Conservation (phyloP, 495 filamentous ascomycete species). For the Penicillium salamii region DNA sequence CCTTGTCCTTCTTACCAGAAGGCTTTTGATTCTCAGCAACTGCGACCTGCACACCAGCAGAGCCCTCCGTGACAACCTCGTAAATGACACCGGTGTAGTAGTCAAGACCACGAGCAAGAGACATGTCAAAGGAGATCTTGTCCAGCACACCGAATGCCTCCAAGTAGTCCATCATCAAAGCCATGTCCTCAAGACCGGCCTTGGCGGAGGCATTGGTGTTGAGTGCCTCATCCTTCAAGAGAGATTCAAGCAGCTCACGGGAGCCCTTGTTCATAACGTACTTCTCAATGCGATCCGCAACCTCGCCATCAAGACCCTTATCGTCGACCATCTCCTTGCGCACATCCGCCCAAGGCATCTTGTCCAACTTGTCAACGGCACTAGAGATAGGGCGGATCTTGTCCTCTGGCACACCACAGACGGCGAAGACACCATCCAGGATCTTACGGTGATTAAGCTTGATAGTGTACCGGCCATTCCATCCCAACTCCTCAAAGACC, state of each 20-base stretch:
- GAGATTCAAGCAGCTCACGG: slow-evolving; percentile 63
- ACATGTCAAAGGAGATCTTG: slow-evolving; percentile 76
- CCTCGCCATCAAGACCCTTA: slow-evolving; percentile 70
- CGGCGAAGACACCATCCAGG: slow-evolving; percentile 86
- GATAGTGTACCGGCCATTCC: slow-evolving; percentile 71
- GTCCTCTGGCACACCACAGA: slow-evolving; percentile 82
- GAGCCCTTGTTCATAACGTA: slow-evolving; percentile 70
- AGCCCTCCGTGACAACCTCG: slow-evolving; percentile 85
- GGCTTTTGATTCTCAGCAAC: slow-evolving; percentile 45
- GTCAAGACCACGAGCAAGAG: slow-evolving; percentile 80
- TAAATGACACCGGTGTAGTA: slow-evolving; percentile 96
- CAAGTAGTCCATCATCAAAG: slow-evolving; percentile 75
- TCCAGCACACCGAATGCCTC: slow-evolving; percentile 69
- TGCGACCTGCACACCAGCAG: slow-evolving; percentile 49
- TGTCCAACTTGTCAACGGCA: slow-evolving; percentile 95
- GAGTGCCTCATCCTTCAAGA: slow-evolving; percentile 62
- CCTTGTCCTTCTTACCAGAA: slow-evolving; percentile 59
- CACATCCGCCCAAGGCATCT: slow-evolving; percentile 86
- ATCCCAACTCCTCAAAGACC: slow-evolving; percentile 77
- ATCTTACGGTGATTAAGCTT: slow-evolving; percentile 97
- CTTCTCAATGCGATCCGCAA: slow-evolving; percentile 82
- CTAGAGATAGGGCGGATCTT: slow-evolving; percentile 84
- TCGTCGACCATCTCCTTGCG: slow-evolving; percentile 89
- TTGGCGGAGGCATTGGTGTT: slow-evolving; percentile 67
- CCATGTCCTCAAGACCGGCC: slow-evolving; percentile 78